Evolutionary conservation across 73 alveolate species (phyloP).

Genomic region (Paramecium bursaria): DNA sequence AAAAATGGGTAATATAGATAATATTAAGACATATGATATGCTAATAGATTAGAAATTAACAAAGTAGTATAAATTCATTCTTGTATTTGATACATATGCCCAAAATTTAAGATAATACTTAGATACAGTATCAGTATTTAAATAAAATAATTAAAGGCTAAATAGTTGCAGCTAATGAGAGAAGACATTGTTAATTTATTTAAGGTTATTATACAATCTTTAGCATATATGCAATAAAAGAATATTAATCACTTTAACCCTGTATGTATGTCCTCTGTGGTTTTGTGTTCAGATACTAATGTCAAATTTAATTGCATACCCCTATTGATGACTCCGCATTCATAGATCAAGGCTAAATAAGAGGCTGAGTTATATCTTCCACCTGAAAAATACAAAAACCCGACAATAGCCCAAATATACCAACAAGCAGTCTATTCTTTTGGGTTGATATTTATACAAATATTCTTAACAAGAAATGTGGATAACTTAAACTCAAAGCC

Average conservation of each 20-base stretch:
- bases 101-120: slow-evolving; percentile 20
- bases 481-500: slow-evolving; percentile 13
- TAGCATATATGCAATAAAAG: slow-evolving; percentile 13
- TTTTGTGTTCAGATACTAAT: slow-evolving; percentile 34
- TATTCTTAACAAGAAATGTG: not conserved
- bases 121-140: not conserved
- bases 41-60: slow-evolving; percentile 34
- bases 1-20: slow-evolving; percentile 26
- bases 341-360: not conserved
- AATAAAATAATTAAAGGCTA: not conserved
- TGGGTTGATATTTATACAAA: slow-evolving; percentile 11
- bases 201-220: slow-evolving; percentile 11
- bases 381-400: not conserved
- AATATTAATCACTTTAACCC: slow-evolving; percentile 6
- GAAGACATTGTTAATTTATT: slow-evolving; percentile 43
- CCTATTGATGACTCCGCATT: slow-evolving; percentile 10
- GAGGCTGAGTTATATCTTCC: slow-evolving; percentile 19
- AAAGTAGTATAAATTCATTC: slow-evolving; percentile 5
- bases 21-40: slow-evolving; percentile 28
- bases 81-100: slow-evolving; percentile 36
- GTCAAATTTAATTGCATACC: slow-evolving; percentile 33
- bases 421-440: slow-evolving; percentile 22
- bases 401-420: slow-evolving; percentile 1
- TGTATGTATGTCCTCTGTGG: not conserved
- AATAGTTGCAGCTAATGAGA: not conserved